A percentile compares a stretch with the other conserved stretches of the same genome.
phyloP scores from a whole-genome alignment of 2,329 filamentous ascomycete species.

The Bipolaris sorokiniana region DNA sequence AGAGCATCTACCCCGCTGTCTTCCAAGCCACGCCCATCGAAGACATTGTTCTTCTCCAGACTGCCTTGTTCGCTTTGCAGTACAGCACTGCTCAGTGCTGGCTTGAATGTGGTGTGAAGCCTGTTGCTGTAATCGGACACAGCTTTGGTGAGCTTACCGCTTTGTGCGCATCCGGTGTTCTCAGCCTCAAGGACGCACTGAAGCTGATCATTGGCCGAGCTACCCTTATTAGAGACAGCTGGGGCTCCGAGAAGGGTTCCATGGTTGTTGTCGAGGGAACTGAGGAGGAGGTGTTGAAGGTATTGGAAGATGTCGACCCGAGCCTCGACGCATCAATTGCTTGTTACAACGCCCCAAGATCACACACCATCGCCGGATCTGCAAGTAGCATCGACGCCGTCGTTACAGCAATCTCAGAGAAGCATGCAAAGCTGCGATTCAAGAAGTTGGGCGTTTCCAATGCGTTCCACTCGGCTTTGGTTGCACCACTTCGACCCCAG shows the following conservation, averaged over 20 bases:
- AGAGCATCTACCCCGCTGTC: conserved; percentile 23
- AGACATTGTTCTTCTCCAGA: conserved; percentile 33
- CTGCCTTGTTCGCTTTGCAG: conserved; percentile 42
- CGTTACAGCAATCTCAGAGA: conserved; percentile 1
- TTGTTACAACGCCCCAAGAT: conserved; percentile 49
- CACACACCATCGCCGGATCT: conserved; percentile 50
- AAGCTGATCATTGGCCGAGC: conserved; percentile 39
- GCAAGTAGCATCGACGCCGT: conserved; percentile 20
- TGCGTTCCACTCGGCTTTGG: conserved; percentile 34
- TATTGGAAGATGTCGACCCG: conserved; percentile 5
- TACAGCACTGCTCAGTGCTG: conserved; percentile 37
- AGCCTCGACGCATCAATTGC: conserved; percentile 48
- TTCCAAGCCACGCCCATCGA: conserved; percentile 13
- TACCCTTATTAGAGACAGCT: conserved; percentile 38
- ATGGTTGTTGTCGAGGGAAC: conserved; percentile 40
- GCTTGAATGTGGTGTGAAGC: conserved; percentile 27
- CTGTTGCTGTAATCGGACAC: conserved; percentile 41
- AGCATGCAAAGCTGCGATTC: background rate
- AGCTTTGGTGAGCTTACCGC: conserved; percentile 52
- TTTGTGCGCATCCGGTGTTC: conserved; percentile 41
- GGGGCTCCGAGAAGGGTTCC: conserved; percentile 45
- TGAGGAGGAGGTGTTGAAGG: background rate
- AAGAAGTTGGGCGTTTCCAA: conserved; percentile 30
- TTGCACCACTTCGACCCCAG: conserved; percentile 30
- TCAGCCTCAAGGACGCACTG: conserved; percentile 43